Conservation (phyloP, 2,329 filamentous ascomycete species). For the Colletotrichum liriopes region DNA sequence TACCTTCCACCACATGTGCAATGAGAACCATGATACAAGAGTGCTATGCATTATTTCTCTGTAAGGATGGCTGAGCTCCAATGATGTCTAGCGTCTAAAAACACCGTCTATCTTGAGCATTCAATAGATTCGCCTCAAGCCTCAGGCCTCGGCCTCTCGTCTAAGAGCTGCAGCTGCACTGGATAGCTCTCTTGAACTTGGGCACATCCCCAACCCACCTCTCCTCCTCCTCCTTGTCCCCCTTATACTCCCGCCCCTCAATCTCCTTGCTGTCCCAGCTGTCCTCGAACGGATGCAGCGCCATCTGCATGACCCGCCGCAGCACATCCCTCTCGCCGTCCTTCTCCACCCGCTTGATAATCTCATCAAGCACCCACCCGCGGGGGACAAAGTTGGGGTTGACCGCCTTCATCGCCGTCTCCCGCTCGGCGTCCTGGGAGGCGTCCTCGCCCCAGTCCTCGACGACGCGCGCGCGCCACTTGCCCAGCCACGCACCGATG, state of each 20-base stretch:
- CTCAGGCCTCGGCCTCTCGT: background rate
- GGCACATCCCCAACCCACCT: constrained; percentile 91
- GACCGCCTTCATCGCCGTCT: constrained; percentile 82
- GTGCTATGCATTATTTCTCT: background rate
- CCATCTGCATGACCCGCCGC: constrained; percentile 84
- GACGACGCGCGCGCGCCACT: constrained; percentile 79
- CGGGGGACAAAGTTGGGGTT: constrained; percentile 96
- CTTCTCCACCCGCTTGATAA: constrained; percentile 91
- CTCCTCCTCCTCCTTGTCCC: constrained; percentile 81
- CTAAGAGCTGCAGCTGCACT: constrained; percentile 95
- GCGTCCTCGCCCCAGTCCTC: constrained; percentile 81
- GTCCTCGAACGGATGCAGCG: constrained; percentile 87
- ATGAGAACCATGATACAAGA: background rate
- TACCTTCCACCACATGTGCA: background rate
- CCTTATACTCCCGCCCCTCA: constrained; percentile 65
- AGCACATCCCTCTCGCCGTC: constrained; percentile 86
- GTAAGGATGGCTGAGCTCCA: background rate
- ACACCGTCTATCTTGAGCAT: no score
- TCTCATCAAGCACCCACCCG: constrained; percentile 92
- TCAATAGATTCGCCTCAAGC: background rate
- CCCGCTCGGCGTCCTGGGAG: constrained; percentile 72
- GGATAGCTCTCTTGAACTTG: constrained; percentile 82
- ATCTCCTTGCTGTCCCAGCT: constrained; percentile 72
- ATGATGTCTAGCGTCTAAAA: background rate
- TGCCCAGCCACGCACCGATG: constrained; percentile 85